Evolutionary conservation across 75 land plant species (phyloP), one percentile per base, ranked within the genome.

Genomic region (Pinus albicaulis): DNA sequence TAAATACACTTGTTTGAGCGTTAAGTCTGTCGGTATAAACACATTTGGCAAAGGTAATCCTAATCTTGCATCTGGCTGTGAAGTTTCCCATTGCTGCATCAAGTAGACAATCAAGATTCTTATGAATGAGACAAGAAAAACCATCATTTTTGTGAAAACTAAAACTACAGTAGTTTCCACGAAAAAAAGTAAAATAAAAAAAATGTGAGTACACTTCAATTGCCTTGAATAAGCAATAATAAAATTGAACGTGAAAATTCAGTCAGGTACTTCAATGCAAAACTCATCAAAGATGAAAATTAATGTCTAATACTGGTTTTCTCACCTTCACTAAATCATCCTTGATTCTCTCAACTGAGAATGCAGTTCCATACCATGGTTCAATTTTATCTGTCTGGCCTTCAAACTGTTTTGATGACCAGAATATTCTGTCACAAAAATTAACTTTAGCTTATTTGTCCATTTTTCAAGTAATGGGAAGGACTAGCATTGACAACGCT

Each of bases 331-430:
- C 82, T 56, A 80, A 61, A 8, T 84, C 75, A 38, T 60, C 74
- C 59, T 72, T 74, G 25, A 97, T 75, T 68, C 84, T 90, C 72
- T 92, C 92, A 52, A 90, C 71, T 59, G 89, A 79, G 75, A 86
- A 97, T 57, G 82, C 68, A 81, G 99, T 97, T 77, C 90, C 90
- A 82, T 97, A 97, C 99, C 99, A 97, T 22, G 98, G 98, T 78
- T 97, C 99, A 48, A 76, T 80, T 75, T 77, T 76, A 74, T 81
- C 76, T 41, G 93, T 88, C 41, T 58, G 71, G 2, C 92, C 95
- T 79, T 92, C 95, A 89, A 93, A 97, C 28, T 83, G 80, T 74
- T 89, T 97, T 28, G 99, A 97, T 38, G 88, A 85, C 95, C 97
- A 97, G 74, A 97, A 89, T n/a, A 94, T 88, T 76, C 99, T 96